phyloP scores from a whole-genome alignment of 805 yeast genomes.

The Grigorovia humatica region DNA sequence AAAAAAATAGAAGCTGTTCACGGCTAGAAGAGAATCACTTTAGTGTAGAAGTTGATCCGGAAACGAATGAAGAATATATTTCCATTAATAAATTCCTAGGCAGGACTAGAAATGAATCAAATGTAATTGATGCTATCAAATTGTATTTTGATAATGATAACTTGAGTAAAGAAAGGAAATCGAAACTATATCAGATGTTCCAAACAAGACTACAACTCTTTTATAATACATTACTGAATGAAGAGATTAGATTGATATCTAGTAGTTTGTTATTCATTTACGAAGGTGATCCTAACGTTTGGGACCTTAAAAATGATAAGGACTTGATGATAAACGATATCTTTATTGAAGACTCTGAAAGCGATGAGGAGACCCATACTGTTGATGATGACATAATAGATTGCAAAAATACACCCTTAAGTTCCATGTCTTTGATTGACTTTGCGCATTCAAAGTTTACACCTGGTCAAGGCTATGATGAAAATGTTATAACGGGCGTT shows the following conservation, averaged over 20 bases:
- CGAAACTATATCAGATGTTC: slow-evolving; percentile 36
- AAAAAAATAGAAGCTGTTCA: slow-evolving; percentile 10
- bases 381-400: slow-evolving; percentile 12
- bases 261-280: slow-evolving; percentile 64
- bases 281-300: slow-evolving; percentile 53
- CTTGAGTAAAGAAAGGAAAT: slow-evolving; percentile 26
- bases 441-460: slow-evolving; percentile 75
- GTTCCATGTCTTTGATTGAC: slow-evolving; percentile 64
- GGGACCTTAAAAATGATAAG: slow-evolving; percentile 35
- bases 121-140: slow-evolving; percentile 36
- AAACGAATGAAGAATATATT: slow-evolving; percentile 35
- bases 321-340: slow-evolving; percentile 33
- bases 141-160: slow-evolving; percentile 35
- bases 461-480: slow-evolving; percentile 61
- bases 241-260: slow-evolving; percentile 57
- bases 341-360: slow-evolving; percentile 26
- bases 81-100: slow-evolving; percentile 65
- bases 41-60: slow-evolving; percentile 8
- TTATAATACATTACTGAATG: slow-evolving; percentile 50
- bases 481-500: slow-evolving; percentile 58
- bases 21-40: slow-evolving; percentile 13
- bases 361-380: slow-evolving; percentile 27
- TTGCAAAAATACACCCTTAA: slow-evolving; percentile 30
- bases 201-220: slow-evolving; percentile 53
- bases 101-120: slow-evolving; percentile 38